phyloP scores from a whole-genome alignment of 257 asterid species.

The Solanum bulbocastanum region DNA sequence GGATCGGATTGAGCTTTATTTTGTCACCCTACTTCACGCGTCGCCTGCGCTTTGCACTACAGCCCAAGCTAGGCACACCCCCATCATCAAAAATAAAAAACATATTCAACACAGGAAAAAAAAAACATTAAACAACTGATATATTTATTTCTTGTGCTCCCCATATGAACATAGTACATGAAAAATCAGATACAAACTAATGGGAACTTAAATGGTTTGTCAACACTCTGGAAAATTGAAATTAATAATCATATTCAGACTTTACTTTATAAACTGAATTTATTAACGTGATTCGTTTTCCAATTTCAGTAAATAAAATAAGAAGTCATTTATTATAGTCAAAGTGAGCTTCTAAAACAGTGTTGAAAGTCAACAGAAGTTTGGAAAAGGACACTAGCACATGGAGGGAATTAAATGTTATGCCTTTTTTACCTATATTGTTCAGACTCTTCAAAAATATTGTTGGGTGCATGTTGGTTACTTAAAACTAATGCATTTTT shows the following conservation, averaged over 20 bases:
- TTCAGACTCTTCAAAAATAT: too few relatives aligned
- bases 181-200: neutral
- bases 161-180: neutral
- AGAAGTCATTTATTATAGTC: neutral
- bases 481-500: too few relatives aligned
- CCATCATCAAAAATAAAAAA: neutral
- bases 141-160: neutral
- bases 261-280: neutral
- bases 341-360: neutral
- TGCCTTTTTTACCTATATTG: neutral
- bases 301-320: neutral
- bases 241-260: too few relatives aligned
- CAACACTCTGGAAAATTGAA: neutral
- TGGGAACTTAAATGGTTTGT: neutral
- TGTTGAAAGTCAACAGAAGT: neutral
- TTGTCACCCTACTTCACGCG: neutral
- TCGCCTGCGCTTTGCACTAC: neutral
- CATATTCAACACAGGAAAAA: neutral
- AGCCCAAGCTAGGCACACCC: too few relatives aligned
- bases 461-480: too few relatives aligned
- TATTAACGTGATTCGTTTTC: neutral
- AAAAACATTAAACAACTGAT: neutral
- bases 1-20: too few relatives aligned
- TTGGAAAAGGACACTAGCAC: neutral
- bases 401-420: neutral